These are phyloP conservation scores for Sorghum bicolor DNA, from an alignment of 176 grass and related monocot species.

Conservation along the genomic window Sorghum_bicolor_NCBIv3 NC_012870.2:65233001-65233500, in stretches of 20 bases:
- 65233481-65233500: neutral
- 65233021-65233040: neutral
- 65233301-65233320: neutral
- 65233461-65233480: conserved; percentile 2
- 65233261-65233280: neutral
- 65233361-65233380: conserved; percentile 41
- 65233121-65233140: no score
- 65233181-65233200: neutral
- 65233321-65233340: conserved; percentile 35
- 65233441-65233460: conserved; percentile 59
- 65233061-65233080: neutral
- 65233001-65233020: neutral
- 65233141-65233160: neutral
- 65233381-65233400: conserved; percentile 61
- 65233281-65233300: neutral
- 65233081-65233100: neutral
- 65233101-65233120: no score
- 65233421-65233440: conserved; percentile 74
- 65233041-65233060: neutral
- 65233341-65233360: conserved; percentile 21
- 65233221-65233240: neutral
- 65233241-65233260: neutral
- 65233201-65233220: neutral
- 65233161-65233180: neutral
- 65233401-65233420: conserved; percentile 50